A percentile compares a stretch with the other conserved stretches of the same genome.
Conservation (phyloP, 768 basidiomycete genomes). For the Pisolithus marmoratus region DNA sequence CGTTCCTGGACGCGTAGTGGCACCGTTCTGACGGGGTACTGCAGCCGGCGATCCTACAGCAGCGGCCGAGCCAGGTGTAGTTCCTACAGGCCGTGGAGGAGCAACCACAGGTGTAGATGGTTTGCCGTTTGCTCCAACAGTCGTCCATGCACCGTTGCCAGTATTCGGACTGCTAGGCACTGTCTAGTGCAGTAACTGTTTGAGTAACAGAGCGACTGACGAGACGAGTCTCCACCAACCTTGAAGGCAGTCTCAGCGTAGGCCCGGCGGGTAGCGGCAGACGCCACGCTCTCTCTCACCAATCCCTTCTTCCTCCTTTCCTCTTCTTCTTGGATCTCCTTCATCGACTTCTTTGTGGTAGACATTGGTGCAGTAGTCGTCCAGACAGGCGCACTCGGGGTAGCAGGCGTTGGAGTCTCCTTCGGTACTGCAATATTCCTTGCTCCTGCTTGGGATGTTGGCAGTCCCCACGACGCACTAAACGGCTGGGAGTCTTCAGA, state of each 20-base stretch:
- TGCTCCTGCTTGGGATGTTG: constrained; percentile 72
- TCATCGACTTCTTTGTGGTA: constrained; percentile 84
- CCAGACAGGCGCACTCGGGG: constrained; percentile 57
- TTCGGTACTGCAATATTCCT: constrained; percentile 38
- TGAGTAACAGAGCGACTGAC: constrained; percentile 4
- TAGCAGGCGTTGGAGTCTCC: constrained; percentile 35
- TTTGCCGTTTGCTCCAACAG: constrained; percentile 79
- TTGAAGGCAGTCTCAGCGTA: constrained; percentile 79
- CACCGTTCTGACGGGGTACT: constrained; percentile 34
- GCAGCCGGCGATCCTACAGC: constrained; percentile 24
- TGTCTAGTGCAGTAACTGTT: constrained; percentile 21
- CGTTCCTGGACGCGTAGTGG: constrained; percentile 30
- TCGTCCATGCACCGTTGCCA: constrained; percentile 73
- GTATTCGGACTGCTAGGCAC: constrained; percentile 27
- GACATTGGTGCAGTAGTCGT: constrained; percentile 52
- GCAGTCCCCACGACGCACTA: constrained; percentile 78
- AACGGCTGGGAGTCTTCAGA: constrained; percentile 57
- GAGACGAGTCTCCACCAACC: constrained; percentile 34
- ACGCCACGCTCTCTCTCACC: constrained; percentile 53
- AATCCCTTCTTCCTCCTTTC: constrained; percentile 72
- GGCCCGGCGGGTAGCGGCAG: constrained; percentile 56
- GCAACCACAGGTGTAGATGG: constrained; percentile 20
- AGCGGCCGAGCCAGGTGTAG: constrained; percentile 23
- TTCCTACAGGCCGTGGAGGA: constrained; percentile 32
- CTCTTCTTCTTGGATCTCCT: constrained; percentile 98